These are phyloP conservation scores for Trametes meyenii DNA, from an alignment of 768 basidiomycete genomes.

Conservation along the genomic window DNA sequence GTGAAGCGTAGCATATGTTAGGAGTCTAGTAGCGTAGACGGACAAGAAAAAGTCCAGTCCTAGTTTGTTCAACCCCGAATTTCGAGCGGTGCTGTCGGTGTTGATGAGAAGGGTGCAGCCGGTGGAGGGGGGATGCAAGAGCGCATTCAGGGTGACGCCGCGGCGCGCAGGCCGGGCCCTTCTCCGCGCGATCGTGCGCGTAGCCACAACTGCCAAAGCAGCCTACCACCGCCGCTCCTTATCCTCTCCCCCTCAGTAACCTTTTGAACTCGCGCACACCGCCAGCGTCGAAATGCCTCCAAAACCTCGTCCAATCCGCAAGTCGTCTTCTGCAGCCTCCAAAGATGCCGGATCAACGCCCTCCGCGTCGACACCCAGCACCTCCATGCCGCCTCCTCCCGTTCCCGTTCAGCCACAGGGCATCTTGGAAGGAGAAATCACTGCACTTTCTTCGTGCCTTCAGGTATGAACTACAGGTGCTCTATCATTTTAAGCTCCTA, in stretches of 20 bases:
- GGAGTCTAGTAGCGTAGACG: not conserved
- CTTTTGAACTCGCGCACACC: not conserved
- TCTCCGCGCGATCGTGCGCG: constrained; percentile 5
- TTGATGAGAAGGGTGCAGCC: constrained; percentile 1
- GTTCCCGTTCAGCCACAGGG: constrained; percentile 41
- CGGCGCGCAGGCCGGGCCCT: constrained; percentile 9
- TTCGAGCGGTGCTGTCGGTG: constrained; percentile 9
- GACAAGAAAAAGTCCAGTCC: not conserved
- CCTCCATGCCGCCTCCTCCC: constrained; percentile 59
- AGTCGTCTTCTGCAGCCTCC: constrained; percentile 34
- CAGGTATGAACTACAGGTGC: constrained; percentile 41
- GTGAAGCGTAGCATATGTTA: constrained; percentile 7
- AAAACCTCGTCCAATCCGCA: constrained; percentile 43
- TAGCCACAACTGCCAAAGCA: not conserved
- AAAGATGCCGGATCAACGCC: constrained; percentile 34
- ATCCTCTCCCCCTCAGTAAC: not conserved
- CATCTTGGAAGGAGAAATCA: constrained; percentile 68
- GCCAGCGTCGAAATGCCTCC: constrained; percentile 43
- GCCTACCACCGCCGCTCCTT: not conserved
- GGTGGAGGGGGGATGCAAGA: constrained; percentile 5
- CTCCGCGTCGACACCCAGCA: constrained; percentile 24
- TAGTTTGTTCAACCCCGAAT: not conserved
- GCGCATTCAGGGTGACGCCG: constrained; percentile 8
- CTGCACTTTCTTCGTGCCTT: constrained; percentile 57
- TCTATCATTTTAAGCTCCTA: not conserved